phyloP scores from a whole-genome alignment of 257 asterid species.

The Penstemon barbatus region DNA sequence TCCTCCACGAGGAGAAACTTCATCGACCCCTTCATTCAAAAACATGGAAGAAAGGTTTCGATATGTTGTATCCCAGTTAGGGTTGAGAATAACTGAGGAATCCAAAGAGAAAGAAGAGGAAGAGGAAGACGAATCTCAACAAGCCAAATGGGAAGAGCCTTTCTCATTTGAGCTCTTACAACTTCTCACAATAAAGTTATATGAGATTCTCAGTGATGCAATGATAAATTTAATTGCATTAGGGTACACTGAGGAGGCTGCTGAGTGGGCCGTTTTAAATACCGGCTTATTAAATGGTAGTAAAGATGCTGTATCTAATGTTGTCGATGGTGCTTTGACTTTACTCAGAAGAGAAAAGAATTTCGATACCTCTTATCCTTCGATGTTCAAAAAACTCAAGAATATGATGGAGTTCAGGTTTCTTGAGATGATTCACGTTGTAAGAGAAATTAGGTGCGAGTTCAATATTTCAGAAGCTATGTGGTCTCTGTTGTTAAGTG shows the following conservation, averaged over 20 bases:
- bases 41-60: slow-evolving; percentile 40
- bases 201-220: slow-evolving; percentile 45
- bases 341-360: slow-evolving; percentile 48
- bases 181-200: slow-evolving; percentile 44
- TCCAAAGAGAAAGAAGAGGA: neutral
- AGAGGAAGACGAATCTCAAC: slow-evolving; percentile 31
- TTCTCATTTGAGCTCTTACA: slow-evolving; percentile 51
- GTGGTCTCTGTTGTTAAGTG: slow-evolving; percentile 75
- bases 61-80: slow-evolving; percentile 34
- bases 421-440: slow-evolving; percentile 73
- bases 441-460: slow-evolving; percentile 60
- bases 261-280: slow-evolving; percentile 64
- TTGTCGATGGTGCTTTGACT: slow-evolving; percentile 65
- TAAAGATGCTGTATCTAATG: slow-evolving; percentile 62
- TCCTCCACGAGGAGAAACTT: slow-evolving; percentile 29
- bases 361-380: slow-evolving; percentile 27
- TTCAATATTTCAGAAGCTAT: slow-evolving; percentile 62
- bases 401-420: slow-evolving; percentile 59
- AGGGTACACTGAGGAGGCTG: slow-evolving; percentile 59
- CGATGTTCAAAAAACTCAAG: slow-evolving; percentile 48
- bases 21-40: slow-evolving; percentile 36
- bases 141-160: slow-evolving; percentile 65
- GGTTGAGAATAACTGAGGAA: slow-evolving; percentile 23
- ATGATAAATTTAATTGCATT: slow-evolving; percentile 52
- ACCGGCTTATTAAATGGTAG: slow-evolving; percentile 61